Percentiles rank a stretch among this genome's conserved stretches.
These are phyloP conservation scores for Salvia sclarea DNA, from an alignment of 305 asterid genomes.

Conservation along the genomic window DNA sequence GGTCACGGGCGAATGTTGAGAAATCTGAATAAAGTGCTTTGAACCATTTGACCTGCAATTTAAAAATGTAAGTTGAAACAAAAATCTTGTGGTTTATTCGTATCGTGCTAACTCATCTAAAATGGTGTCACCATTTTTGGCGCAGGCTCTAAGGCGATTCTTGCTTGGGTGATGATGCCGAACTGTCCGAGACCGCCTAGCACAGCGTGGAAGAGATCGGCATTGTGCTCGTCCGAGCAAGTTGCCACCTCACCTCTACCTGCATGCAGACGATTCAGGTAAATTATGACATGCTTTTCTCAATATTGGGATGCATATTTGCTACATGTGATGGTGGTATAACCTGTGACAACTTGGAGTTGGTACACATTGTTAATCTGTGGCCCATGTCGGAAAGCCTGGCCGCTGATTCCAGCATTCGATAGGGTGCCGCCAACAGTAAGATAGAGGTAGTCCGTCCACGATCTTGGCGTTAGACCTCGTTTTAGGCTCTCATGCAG, in stretches of 20 bases:
- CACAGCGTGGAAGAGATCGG: slow-evolving; percentile 79
- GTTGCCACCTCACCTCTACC: slow-evolving; percentile 76
- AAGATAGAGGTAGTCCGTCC: slow-evolving; percentile 96
- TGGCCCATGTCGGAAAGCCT: slow-evolving; percentile 89
- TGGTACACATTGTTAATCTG: slow-evolving; percentile 88
- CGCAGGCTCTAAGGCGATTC: slow-evolving; percentile 81
- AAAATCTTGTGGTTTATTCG: not conserved
- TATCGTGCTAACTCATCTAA: not conserved
- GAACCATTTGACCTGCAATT: slow-evolving; percentile 85
- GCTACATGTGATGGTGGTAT: slow-evolving; percentile 22
- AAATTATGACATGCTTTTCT: not conserved
- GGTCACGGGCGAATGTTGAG: slow-evolving; percentile 63
- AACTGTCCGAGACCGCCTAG: slow-evolving; percentile 96
- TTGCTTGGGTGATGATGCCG: slow-evolving; percentile 81
- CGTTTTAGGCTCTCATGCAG: slow-evolving; percentile 74
- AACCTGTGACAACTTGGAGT: slow-evolving; percentile 93
- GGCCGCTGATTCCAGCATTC: slow-evolving; percentile 94
- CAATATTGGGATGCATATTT: not conserved
- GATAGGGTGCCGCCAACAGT: slow-evolving; percentile 96
- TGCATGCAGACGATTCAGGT: slow-evolving; percentile 31
- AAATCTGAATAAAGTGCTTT: slow-evolving; percentile 83
- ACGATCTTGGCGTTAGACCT: slow-evolving; percentile 85
- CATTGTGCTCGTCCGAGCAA: slow-evolving; percentile 74
- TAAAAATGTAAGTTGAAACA: not conserved
- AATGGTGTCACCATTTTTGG: slow-evolving; percentile 79